Evolutionary conservation across 768 basidiomycete genomes (phyloP).

Genomic region (Lactarius pseudohatsudake): DNA sequence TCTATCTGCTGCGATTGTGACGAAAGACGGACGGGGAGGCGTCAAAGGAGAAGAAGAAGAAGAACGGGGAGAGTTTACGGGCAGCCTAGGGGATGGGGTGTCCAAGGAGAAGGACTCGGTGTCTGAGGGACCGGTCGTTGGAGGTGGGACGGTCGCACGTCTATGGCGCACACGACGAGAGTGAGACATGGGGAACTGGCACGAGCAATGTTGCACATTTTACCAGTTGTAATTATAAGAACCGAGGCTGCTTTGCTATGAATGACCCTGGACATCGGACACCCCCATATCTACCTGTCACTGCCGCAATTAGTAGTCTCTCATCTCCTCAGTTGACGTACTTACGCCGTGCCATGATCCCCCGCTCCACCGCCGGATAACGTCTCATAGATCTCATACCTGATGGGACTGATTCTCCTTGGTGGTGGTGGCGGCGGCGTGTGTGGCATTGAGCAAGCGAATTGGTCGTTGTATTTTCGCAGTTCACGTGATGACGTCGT

Average conservation of each 20-base stretch:
- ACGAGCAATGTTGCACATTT: neutral
- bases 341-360: neutral
- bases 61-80: slow-evolving; percentile 22
- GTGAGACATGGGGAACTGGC: slow-evolving; percentile 25
- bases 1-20: slow-evolving; percentile 17
- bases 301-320: neutral
- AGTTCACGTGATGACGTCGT: neutral
- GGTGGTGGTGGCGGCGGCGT: neutral
- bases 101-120: slow-evolving; percentile 27
- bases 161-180: slow-evolving; percentile 28
- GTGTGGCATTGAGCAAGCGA: neutral
- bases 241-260: neutral
- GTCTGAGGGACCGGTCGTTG: slow-evolving; percentile 30
- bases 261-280: slow-evolving; percentile 3
- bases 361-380: neutral
- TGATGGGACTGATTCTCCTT: neutral
- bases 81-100: slow-evolving; percentile 17
- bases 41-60: slow-evolving; percentile 26
- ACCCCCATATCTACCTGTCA: neutral
- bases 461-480: neutral
- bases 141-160: slow-evolving; percentile 19
- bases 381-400: neutral
- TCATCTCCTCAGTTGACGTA: neutral
- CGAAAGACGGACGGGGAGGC: slow-evolving; percentile 28
- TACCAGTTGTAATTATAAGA: neutral